These are phyloP conservation scores for Mycogone perniciosa DNA, from an alignment of 2,329 filamentous ascomycete genomes.

Conservation along the genomic window DNA sequence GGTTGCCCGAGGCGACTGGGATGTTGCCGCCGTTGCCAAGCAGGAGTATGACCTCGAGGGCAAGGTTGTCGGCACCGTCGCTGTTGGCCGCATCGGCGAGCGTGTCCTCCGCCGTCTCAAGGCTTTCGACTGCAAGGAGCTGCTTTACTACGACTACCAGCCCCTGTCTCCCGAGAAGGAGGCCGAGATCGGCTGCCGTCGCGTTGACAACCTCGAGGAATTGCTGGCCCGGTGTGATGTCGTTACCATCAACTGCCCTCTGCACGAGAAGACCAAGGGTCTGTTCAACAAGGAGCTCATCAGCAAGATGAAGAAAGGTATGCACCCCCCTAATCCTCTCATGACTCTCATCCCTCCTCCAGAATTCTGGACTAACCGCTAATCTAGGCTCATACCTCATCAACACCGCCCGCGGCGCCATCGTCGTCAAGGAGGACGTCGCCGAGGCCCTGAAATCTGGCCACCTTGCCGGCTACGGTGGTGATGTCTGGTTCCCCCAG, in stretches of 20 bases:
- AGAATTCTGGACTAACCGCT: background rate
- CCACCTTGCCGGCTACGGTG: slow-evolving; percentile 83
- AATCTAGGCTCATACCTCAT: slow-evolving; percentile 78
- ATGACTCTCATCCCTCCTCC: background rate
- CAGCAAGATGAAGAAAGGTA: slow-evolving; percentile 96
- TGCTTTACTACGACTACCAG: slow-evolving; percentile 99
- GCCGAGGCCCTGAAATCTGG: slow-evolving; percentile 87
- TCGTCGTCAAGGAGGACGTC: slow-evolving; percentile 98
- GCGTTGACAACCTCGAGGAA: slow-evolving; percentile 85
- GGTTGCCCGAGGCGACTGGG: slow-evolving; percentile 83
- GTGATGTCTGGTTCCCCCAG: slow-evolving; percentile 96
- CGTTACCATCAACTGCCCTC: slow-evolving; percentile 98
- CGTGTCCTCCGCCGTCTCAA: slow-evolving; percentile 93
- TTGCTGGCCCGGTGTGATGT: slow-evolving; percentile 91
- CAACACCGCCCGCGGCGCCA: slow-evolving; percentile 97
- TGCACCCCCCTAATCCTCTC: slow-evolving; percentile 18
- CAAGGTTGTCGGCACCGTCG: slow-evolving; percentile 97
- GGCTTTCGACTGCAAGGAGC: slow-evolving; percentile 98
- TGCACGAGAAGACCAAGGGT: slow-evolving; percentile 95
- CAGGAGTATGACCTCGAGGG: slow-evolving; percentile 96
- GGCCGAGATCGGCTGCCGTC: slow-evolving; percentile 90
- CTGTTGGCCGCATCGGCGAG: slow-evolving; percentile 95
- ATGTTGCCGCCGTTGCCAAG: slow-evolving; percentile 94
- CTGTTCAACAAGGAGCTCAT: slow-evolving; percentile 99
- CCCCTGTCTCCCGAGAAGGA: slow-evolving; percentile 78